Evolutionary conservation across 2,329 filamentous ascomycete genomes (phyloP).

Genomic region (Fusarium sp.): DNA sequence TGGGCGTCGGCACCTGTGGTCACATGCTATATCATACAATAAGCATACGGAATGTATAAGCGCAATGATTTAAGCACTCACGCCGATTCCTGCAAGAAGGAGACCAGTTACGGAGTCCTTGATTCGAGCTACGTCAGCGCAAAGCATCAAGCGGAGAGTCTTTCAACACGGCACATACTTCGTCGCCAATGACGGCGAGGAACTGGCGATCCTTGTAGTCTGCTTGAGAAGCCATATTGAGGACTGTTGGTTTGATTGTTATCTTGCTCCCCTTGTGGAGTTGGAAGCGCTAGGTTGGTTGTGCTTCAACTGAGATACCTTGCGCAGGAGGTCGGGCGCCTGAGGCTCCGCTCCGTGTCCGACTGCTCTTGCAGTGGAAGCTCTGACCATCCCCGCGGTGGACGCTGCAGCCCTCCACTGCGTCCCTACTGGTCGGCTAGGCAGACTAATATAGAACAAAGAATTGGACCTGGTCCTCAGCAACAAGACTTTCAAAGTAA

Average conservation of each 20-base stretch:
- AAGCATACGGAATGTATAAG: not conserved
- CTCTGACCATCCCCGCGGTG: constrained; percentile 46
- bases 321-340: constrained; percentile 32
- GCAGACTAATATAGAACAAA: constrained; percentile 37
- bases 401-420: constrained; percentile 16
- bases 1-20: constrained; percentile 87
- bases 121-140: constrained; percentile 43
- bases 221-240: constrained; percentile 62
- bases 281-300: constrained; percentile 28
- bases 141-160: constrained; percentile 10
- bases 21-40: constrained; percentile 74
- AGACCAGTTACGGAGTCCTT: constrained; percentile 97
- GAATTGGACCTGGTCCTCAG: constrained; percentile 31
- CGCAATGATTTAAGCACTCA: constrained; percentile 56
- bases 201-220: constrained; percentile 90
- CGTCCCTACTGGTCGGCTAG: constrained; percentile 25
- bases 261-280: constrained; percentile 26
- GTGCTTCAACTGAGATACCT: constrained; percentile 6
- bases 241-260: constrained; percentile 11
- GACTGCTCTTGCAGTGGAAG: constrained; percentile 32
- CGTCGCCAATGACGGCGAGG: constrained; percentile 96
- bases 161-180: constrained; percentile 66
- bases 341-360: constrained; percentile 42
- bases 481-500: constrained; percentile 43
- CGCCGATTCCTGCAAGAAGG: constrained; percentile 93